Evolutionary conservation across 768 basidiomycete genomes (phyloP), one percentile per base, ranked within the genome.

Genomic region (Amanita phalloides): DNA sequence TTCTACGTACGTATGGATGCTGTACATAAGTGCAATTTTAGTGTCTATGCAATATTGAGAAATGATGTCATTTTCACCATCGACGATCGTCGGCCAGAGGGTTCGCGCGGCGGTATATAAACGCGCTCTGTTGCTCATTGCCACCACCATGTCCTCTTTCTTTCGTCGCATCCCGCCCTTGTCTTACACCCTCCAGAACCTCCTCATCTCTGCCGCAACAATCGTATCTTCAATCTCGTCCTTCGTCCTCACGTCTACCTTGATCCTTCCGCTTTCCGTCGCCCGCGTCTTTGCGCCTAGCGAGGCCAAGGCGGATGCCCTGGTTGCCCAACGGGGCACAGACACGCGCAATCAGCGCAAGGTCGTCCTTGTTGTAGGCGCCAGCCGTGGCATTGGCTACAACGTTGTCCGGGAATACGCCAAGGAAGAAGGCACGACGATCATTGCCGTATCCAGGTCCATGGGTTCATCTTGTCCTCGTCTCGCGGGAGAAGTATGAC

Each of bases 341-440:
- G n/a, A n/a, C n/a, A n/a, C n/a, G n/a, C n/a, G n/a, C 63, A 51
- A 48, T 44, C 60, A 45, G 42, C 55, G 56, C 20, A 62, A 62
- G 26, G 63, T 63, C 38, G 56, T 64, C 1, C 54, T 67, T 28
- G 57, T 65, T 23, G 57, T 67, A n/a, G 66, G 64, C 13, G 64
- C 59, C 1, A 57, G 59, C 5, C 55, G 53, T 6, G 63, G 64
- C 3, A 64, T 68, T 17, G 64, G 67, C 3, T 56, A 60, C 30
- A 58, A 61, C 37, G 53, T 68, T n/a, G 28, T 65, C 14, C 61
- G 62, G 44, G 59, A 64, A 42, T 66, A 68, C 25, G 57, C 57
- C 1, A 54, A 46, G 60, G 8, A 56, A 60, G n/a, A n/a, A n/a
- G n/a, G n/a, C 17, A 64, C 61, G 0, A 58, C 61, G 30, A 56